Percentiles rank a stretch among this genome's conserved stretches.
phyloP scores from a whole-genome alignment of 371 early-diverging fungal species.

The Rhizomucor miehei region DNA sequence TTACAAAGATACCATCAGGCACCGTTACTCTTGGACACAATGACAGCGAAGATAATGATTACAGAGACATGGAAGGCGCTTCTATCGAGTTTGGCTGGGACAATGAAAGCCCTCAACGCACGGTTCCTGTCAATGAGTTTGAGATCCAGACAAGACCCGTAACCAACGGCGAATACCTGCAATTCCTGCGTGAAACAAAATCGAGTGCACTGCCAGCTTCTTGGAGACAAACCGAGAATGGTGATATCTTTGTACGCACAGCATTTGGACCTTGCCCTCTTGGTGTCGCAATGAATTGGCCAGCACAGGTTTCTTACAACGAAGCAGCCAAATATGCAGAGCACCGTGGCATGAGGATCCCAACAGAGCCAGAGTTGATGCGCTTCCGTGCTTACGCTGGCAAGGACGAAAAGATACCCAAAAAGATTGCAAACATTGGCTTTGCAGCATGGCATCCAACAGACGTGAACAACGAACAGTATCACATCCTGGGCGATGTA shows the following conservation, averaged over 20 bases:
- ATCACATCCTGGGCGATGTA: constrained; percentile 60
- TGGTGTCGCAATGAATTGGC: constrained; percentile 61
- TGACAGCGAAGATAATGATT: constrained; percentile 51
- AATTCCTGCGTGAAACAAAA: constrained; percentile 46
- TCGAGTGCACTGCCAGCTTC: constrained; percentile 34
- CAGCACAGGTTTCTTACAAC: constrained; percentile 67
- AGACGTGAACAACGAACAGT: constrained; percentile 27
- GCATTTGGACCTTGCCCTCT: constrained; percentile 63
- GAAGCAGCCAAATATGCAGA: constrained; percentile 71
- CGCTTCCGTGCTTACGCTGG: constrained; percentile 21
- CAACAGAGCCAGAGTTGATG: constrained; percentile 65
- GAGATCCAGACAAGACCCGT: constrained; percentile 77
- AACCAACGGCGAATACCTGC: constrained; percentile 74
- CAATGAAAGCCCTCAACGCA: constrained; percentile 70
- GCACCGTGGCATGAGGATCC: constrained; percentile 53
- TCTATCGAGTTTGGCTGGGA: constrained; percentile 79
- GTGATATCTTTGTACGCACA: constrained; percentile 54
- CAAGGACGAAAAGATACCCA: constrained; percentile 1
- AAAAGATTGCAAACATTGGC: constrained; percentile 52
- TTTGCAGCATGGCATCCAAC: constrained; percentile 64
- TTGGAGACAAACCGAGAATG: constrained; percentile 38
- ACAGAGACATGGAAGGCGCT: neutral
- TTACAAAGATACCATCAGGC: constrained; percentile 16
- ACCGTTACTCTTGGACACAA: constrained; percentile 55
- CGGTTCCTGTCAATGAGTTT: constrained; percentile 44